A percentile compares a stretch with the other conserved stretches of the same genome.
phyloP scores from a whole-genome alignment of 2,329 filamentous ascomycete genomes.

The Stemphylium beticola region DNA sequence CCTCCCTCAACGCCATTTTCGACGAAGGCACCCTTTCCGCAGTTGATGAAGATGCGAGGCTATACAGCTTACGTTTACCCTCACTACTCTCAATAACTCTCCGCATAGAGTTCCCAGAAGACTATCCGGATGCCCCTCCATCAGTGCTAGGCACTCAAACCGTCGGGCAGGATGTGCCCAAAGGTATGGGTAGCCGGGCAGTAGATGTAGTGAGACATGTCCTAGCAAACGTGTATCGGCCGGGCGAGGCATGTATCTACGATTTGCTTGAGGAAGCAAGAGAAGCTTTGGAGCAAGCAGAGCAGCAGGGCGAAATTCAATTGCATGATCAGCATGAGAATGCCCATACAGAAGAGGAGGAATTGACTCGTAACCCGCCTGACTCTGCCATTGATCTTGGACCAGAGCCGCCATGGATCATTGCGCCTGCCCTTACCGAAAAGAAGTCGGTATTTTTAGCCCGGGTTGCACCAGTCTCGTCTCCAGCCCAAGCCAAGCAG shows the following conservation, averaged over 20 bases:
- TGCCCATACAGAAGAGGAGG: constrained; percentile 8
- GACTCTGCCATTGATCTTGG: constrained; percentile 32
- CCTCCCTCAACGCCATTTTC: constrained; percentile 86
- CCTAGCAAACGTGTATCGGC: constrained; percentile 70
- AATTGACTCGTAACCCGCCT: background rate
- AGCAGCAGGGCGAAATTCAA: constrained; percentile 36
- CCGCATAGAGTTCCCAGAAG: constrained; percentile 69
- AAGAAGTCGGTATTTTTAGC: constrained; percentile 89
- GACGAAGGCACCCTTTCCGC: constrained; percentile 66
- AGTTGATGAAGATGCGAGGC: constrained; percentile 33
- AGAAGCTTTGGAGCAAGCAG: constrained; percentile 58
- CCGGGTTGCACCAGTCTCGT: constrained; percentile 72
- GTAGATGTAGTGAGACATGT: constrained; percentile 72
- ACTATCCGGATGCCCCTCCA: constrained; percentile 79
- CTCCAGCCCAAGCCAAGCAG: constrained; percentile 71
- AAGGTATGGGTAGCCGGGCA: constrained; percentile 74
- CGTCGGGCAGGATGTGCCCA: constrained; percentile 69
- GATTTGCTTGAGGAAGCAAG: constrained; percentile 78
- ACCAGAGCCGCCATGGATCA: constrained; percentile 68
- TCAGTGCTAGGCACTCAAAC: constrained; percentile 78
- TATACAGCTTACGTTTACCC: constrained; percentile 67
- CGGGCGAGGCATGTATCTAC: constrained; percentile 83
- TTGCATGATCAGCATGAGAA: constrained; percentile 29
- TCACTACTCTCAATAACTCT: constrained; percentile 62
- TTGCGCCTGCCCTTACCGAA: constrained; percentile 77